Evolutionary conservation across 2,329 filamentous ascomycete species (phyloP).

Genomic region (Xylaria sp.): DNA sequence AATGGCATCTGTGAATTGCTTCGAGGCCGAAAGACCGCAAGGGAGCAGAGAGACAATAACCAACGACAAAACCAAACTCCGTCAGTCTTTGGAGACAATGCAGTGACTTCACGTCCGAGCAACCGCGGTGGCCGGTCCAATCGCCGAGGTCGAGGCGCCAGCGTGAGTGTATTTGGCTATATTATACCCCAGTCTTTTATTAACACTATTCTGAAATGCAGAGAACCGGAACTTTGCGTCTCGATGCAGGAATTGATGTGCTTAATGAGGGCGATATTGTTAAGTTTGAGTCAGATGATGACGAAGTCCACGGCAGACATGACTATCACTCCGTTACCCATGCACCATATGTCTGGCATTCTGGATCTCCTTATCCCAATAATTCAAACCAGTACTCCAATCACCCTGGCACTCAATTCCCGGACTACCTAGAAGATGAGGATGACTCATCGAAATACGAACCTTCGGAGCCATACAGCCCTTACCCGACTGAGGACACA

Average conservation of each 20-base stretch:
- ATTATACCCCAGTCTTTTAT: background rate
- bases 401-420: slow-evolving; percentile 21
- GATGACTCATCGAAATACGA: slow-evolving; percentile 45
- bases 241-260: slow-evolving; percentile 3
- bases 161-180: slow-evolving; percentile 36
- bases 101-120: slow-evolving; percentile 38
- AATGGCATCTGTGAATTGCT: slow-evolving; percentile 79
- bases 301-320: slow-evolving; percentile 30
- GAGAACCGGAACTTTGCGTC: slow-evolving; percentile 10
- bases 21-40: slow-evolving; percentile 79
- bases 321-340: slow-evolving; percentile 17
- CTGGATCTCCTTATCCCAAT: slow-evolving; percentile 21
- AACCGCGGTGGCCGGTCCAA: slow-evolving; percentile 31
- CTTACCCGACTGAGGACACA: slow-evolving; percentile 44
- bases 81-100: slow-evolving; percentile 44
- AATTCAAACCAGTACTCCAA: slow-evolving; percentile 16
- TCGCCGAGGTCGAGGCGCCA: slow-evolving; percentile 39
- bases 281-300: slow-evolving; percentile 42
- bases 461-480: slow-evolving; percentile 48
- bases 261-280: slow-evolving; percentile 32
- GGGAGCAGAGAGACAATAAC: slow-evolving; percentile 68
- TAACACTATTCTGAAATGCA: slow-evolving; percentile 11
- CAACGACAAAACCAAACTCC: slow-evolving; percentile 44
- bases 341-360: slow-evolving; percentile 27
- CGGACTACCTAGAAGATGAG: slow-evolving; percentile 39